Evolutionary conservation across 2,329 filamentous ascomycete genomes (phyloP).

Genomic region (Fusarium oligoseptatum): DNA sequence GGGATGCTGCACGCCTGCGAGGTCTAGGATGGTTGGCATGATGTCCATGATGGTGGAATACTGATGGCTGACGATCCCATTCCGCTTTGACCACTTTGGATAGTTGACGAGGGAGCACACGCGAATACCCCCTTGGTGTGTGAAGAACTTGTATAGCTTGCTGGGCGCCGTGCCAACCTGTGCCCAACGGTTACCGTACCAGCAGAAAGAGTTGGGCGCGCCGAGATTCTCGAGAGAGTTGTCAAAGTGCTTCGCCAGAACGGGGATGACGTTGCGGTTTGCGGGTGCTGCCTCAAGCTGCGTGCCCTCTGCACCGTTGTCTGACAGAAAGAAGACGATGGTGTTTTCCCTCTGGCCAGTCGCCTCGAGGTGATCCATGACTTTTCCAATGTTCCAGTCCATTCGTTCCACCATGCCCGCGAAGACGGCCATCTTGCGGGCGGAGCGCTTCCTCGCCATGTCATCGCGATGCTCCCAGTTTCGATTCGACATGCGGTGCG

Average conservation of each 20-base stretch:
- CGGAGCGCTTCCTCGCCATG: conserved; percentile 20
- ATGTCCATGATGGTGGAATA: no score
- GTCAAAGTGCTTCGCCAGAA: conserved; percentile 57
- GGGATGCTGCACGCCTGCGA: no score
- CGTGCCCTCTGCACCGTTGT: conserved; percentile 69
- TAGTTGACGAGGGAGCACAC: no score
- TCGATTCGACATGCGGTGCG: background rate
- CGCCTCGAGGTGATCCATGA: conserved; percentile 61
- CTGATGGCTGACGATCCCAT: no score
- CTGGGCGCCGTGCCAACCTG: no score
- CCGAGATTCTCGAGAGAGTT: conserved; percentile 65
- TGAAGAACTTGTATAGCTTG: no score
- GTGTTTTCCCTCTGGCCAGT: conserved; percentile 67
- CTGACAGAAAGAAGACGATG: conserved; percentile 66
- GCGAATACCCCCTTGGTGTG: no score
- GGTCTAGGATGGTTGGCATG: no score
- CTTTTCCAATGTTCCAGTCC: conserved; percentile 65
- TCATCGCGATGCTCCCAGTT: conserved; percentile 35
- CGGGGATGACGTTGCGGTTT: background rate
- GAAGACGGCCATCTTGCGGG: conserved; percentile 59
- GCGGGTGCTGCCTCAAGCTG: conserved; percentile 67
- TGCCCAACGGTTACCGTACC: conserved; percentile 61
- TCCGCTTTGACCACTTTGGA: no score
- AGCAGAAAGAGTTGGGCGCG: conserved; percentile 68
- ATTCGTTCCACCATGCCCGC: conserved; percentile 70